Evolutionary conservation across 2,329 filamentous ascomycete genomes (phyloP), one percentile per base, ranked within the genome.

Genomic region (Colletotrichum theobromicola): DNA sequence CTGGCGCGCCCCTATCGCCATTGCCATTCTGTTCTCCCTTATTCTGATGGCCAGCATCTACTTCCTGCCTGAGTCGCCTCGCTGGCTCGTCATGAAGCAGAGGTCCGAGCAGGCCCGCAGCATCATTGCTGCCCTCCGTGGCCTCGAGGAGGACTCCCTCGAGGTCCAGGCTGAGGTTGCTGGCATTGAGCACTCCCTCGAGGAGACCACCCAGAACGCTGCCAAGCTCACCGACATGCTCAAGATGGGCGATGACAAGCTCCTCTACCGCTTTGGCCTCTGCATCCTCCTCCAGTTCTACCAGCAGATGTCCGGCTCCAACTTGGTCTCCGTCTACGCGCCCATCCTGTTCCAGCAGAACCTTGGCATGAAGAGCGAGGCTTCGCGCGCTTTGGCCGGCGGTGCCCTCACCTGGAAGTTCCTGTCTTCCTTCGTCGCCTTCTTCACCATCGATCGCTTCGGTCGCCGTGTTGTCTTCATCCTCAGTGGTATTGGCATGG

Each of bases 351-450:
- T 85, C 79, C 79, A 85, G 76, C 77, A 83, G 75, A 87, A 86
- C 67, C 83, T 88, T 5, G 82, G 82, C 34, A 77, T 87, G 74
- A 79, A 78, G 68, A 78, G 78, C 16, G 82, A 85, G 63, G 78
- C 80, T 1, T 82, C 85, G 16, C 82, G 83, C n/a, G 80, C 87
- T 62, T 82, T 89, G 8, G 84, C 86, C 9, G 86, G 82, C 4
- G 87, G 86, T 32, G 88, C 88, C 15, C 81, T 91, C 35, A 90
- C 89, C 7, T 91, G 87, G 86, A 90, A 91, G 78, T 89, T 90
- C 77, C 77, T 90, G 24, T 88, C 86, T 35, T 88, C 86, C 21
- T 86, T 89, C 79, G 80, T 88, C 46, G 84, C 87, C 55, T 87
- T 89, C 78, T 84, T 87, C 77, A 85, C 85, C 67, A 88, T 90